These are phyloP conservation scores for Penicillium turbatum DNA, from an alignment of 495 filamentous ascomycete species.

Conservation along the genomic window DNA sequence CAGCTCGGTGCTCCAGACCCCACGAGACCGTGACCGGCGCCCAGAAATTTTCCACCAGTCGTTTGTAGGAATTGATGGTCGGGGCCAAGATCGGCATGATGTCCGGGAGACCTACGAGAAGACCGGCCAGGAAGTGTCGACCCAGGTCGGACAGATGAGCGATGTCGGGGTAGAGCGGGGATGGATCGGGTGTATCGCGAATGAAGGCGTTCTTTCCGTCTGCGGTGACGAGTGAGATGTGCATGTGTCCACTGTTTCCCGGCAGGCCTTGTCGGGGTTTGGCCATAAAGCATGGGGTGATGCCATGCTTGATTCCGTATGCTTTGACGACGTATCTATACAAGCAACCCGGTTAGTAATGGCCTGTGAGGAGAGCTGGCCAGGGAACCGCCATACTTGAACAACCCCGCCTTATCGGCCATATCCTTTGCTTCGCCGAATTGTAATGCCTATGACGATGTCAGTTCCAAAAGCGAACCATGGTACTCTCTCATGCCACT, in stretches of 20 bases:
- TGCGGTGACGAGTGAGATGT: constrained; percentile 70
- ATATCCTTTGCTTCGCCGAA: constrained; percentile 79
- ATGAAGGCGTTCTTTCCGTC: constrained; percentile 72
- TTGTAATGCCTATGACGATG: constrained; percentile 59
- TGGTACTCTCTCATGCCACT: constrained; percentile 17
- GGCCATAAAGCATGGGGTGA: constrained; percentile 99
- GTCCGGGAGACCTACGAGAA: constrained; percentile 84
- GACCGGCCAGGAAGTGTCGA: constrained; percentile 86
- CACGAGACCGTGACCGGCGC: constrained; percentile 95
- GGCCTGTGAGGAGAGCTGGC: background rate
- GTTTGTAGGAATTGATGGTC: constrained; percentile 95
- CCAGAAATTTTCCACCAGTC: constrained; percentile 98
- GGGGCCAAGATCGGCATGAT: constrained; percentile 94
- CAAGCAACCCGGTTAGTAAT: background rate
- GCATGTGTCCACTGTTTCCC: constrained; percentile 93
- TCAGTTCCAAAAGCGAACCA: constrained; percentile 2
- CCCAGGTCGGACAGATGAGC: constrained; percentile 79
- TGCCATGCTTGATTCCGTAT: constrained; percentile 76
- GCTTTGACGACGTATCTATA: constrained; percentile 77
- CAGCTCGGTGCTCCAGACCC: constrained; percentile 92
- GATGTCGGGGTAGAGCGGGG: constrained; percentile 68
- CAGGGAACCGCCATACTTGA: constrained; percentile 60
- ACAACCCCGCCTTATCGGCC: constrained; percentile 86
- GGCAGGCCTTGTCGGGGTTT: constrained; percentile 87
- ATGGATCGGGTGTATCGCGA: constrained; percentile 63